These are phyloP conservation scores for Clarireedia paspali DNA, from an alignment of 2,329 filamentous ascomycete species.

Conservation along the genomic window DNA sequence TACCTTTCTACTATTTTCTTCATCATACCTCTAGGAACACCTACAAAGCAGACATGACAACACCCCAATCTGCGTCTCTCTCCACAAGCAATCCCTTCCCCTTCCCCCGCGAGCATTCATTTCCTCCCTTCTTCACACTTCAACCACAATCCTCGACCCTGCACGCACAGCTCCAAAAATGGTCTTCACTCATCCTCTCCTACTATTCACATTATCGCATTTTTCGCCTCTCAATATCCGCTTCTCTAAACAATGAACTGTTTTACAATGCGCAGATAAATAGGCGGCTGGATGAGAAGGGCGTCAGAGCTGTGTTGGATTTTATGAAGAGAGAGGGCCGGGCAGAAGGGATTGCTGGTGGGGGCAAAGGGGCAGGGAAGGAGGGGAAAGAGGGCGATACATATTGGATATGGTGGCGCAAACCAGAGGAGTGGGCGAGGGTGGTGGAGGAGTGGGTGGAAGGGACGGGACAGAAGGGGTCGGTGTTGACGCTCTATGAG, in stretches of 20 bases:
- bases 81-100: slow-evolving; percentile 31
- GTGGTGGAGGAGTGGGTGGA: slow-evolving; percentile 42
- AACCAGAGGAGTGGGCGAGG: slow-evolving; percentile 83
- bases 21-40: neutral
- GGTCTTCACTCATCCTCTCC: slow-evolving; percentile 75
- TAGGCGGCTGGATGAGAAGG: slow-evolving; percentile 41
- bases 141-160: slow-evolving; percentile 68
- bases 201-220: slow-evolving; percentile 75
- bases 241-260: slow-evolving; percentile 47
- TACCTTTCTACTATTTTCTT: neutral
- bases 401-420: slow-evolving; percentile 77
- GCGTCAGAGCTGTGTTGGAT: slow-evolving; percentile 50
- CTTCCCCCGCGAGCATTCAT: slow-evolving; percentile 61
- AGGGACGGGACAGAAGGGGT: slow-evolving; percentile 78
- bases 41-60: too few relatives aligned
- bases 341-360: slow-evolving; percentile 55
- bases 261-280: slow-evolving; percentile 51
- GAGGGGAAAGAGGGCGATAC: slow-evolving; percentile 40
- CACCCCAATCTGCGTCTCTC: too few relatives aligned
- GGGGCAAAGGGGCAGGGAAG: slow-evolving; percentile 45
- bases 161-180: slow-evolving; percentile 72
- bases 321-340: slow-evolving; percentile 51
- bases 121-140: slow-evolving; percentile 79
- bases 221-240: slow-evolving; percentile 64
- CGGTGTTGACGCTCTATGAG: slow-evolving; percentile 89